Percentiles rank a stretch among this genome's conserved stretches.
Evolutionary conservation across 768 basidiomycete species (phyloP).

Genomic region (Crassisporium funariophilum): DNA sequence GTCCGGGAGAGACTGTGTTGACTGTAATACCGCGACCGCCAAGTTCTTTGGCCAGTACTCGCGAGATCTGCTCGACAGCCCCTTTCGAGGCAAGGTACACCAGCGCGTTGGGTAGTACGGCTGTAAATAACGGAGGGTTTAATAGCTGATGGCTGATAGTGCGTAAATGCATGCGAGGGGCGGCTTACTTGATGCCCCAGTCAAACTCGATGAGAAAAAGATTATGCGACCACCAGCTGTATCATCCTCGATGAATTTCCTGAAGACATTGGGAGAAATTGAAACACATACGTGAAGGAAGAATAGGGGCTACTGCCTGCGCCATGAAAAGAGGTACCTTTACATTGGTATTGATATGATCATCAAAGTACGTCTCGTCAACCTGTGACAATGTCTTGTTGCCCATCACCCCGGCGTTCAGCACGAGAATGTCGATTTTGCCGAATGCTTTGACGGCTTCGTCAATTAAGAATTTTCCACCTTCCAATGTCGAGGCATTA

Average conservation of each 20-base stretch:
- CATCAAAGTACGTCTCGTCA: constrained; percentile 43
- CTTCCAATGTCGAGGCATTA: constrained; percentile 1
- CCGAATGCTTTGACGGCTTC: constrained; percentile 41
- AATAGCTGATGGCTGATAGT: too few species aligned
- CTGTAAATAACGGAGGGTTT: too few species aligned
- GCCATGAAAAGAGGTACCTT: constrained; percentile 49
- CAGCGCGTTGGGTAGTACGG: constrained; percentile 38
- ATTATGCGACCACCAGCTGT: constrained; percentile 44
- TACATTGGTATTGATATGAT: constrained; percentile 45
- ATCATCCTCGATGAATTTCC: not conserved
- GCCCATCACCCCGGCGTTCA: constrained; percentile 51
- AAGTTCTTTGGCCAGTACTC: constrained; percentile 49
- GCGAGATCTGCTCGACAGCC: constrained; percentile 48
- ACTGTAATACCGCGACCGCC: constrained; percentile 38
- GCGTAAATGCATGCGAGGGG: too few species aligned
- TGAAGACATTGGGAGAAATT: not conserved
- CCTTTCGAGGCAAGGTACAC: constrained; percentile 46
- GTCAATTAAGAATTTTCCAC: constrained; percentile 5
- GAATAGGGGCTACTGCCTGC: constrained; percentile 35
- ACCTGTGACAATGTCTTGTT: constrained; percentile 38
- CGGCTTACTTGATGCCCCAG: too few species aligned
- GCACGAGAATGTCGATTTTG: constrained; percentile 47
- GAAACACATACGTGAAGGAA: constrained; percentile 34
- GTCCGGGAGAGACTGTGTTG: constrained; percentile 42
- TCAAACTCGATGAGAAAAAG: constrained; percentile 44